Percentiles rank a stretch among this genome's conserved stretches.
phyloP scores from a whole-genome alignment of 306 rosid species.

The Vigna trinervia region DNA sequence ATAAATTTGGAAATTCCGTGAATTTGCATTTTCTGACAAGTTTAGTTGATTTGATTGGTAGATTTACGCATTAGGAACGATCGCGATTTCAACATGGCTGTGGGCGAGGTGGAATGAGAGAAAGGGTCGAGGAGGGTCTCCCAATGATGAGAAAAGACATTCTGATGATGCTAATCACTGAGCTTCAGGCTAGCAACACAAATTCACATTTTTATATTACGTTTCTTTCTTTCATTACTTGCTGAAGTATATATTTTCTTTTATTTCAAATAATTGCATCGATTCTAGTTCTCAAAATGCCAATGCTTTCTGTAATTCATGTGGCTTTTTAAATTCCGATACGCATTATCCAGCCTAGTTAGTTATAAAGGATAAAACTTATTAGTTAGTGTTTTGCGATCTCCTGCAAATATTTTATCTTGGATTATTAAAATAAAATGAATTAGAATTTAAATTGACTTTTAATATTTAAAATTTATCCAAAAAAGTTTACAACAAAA shows the following conservation, averaged over 20 bases:
- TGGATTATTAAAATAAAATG: neutral
- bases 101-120: constrained; percentile 94
- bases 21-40: neutral
- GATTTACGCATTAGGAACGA: constrained; percentile 81
- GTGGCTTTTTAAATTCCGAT: too few species aligned
- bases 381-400: too few species aligned
- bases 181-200: constrained; percentile 47
- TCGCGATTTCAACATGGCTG: constrained; percentile 70
- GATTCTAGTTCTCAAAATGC: neutral
- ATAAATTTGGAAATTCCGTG: neutral
- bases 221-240: neutral
- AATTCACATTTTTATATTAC: constrained; percentile 6
- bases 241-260: constrained; percentile 25
- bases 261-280: neutral
- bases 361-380: too few species aligned
- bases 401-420: neutral
- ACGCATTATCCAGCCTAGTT: too few species aligned
- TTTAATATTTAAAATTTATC: too few species aligned
- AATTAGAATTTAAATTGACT: neutral
- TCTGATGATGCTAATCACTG: constrained; percentile 42
- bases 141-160: constrained; percentile 53
- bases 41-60: constrained; percentile 41
- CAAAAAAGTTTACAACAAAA: too few species aligned
- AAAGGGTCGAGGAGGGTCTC: constrained; percentile 54
- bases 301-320: neutral